A percentile compares a stretch with the other conserved stretches of the same genome.
Evolutionary conservation across 1,284 basidiomycete species (phyloP).

Genomic region (Rhodotorula sp.): DNA sequence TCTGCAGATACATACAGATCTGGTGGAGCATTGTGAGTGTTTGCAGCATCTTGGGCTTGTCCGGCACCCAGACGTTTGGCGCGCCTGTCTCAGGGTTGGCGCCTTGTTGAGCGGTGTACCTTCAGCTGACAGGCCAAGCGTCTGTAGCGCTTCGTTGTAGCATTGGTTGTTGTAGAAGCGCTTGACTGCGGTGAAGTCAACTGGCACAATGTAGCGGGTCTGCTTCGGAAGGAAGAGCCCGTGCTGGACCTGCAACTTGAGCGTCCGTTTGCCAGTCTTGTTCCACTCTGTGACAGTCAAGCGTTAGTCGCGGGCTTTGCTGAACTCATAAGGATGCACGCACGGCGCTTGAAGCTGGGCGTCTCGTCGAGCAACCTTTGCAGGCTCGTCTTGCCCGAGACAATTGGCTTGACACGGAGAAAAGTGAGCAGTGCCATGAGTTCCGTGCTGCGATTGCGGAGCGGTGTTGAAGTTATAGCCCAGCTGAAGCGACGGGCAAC

Average conservation of each 20-base stretch:
- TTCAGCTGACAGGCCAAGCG: slow-evolving; percentile 34
- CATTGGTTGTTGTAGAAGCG: slow-evolving; percentile 36
- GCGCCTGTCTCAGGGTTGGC: not conserved
- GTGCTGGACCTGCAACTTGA: slow-evolving; percentile 40
- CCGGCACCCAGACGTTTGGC: slow-evolving; percentile 12
- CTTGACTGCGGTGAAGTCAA: slow-evolving; percentile 42
- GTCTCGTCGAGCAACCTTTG: slow-evolving; percentile 34
- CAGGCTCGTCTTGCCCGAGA: slow-evolving; percentile 12
- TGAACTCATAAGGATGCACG: not conserved
- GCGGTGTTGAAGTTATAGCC: slow-evolving; percentile 44
- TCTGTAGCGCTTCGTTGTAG: slow-evolving; percentile 34
- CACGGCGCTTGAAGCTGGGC: slow-evolving; percentile 26
- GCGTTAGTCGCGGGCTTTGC: too few species aligned
- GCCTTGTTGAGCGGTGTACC: slow-evolving; percentile 7
- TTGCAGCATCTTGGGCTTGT: slow-evolving; percentile 32
- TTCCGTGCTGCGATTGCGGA: slow-evolving; percentile 42
- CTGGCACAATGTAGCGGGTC: slow-evolving; percentile 39
- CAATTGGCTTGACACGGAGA: slow-evolving; percentile 40
- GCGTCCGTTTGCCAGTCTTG: slow-evolving; percentile 41
- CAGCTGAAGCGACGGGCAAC: slow-evolving; percentile 42
- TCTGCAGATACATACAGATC: slow-evolving; percentile 27
- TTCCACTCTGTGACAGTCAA: slow-evolving; percentile 4
- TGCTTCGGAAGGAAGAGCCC: slow-evolving; percentile 43
- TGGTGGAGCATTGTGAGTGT: slow-evolving; percentile 32
- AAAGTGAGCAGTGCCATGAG: slow-evolving; percentile 38